These are phyloP conservation scores for Pleurotus sapidus DNA, from an alignment of 768 basidiomycete species.

Conservation along the genomic window DNA sequence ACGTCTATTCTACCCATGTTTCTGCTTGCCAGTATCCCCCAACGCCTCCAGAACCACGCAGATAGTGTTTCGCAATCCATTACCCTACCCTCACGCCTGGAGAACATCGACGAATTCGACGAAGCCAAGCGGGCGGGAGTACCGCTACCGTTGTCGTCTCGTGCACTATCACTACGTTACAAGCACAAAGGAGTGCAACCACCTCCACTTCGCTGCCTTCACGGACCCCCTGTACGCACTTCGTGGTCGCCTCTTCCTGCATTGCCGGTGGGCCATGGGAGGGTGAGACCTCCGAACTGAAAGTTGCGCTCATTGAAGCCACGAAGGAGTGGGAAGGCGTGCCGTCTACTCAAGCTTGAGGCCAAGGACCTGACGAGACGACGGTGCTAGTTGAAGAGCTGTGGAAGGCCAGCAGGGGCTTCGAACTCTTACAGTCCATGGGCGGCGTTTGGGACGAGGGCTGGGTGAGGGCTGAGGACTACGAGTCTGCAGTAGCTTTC, in stretches of 20 bases:
- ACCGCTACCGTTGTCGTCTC: constrained; percentile 24
- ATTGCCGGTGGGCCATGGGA: constrained; percentile 27
- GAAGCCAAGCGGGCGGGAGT: constrained; percentile 18
- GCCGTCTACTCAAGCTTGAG: constrained; percentile 28
- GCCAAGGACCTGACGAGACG: constrained; percentile 21
- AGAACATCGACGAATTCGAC: constrained; percentile 19
- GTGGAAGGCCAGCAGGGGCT: constrained; percentile 14
- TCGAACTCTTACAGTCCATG: constrained; percentile 13
- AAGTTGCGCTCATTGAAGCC: constrained; percentile 23
- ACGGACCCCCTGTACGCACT: constrained; percentile 17
- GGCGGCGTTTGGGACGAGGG: constrained; percentile 22
- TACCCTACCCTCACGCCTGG: constrained; percentile 20
- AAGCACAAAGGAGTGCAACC: constrained; percentile 25
- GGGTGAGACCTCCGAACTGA: constrained; percentile 29
- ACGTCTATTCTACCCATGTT: constrained; percentile 25
- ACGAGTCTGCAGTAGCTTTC: constrained; percentile 25
- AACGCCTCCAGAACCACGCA: constrained; percentile 22
- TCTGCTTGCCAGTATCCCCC: constrained; percentile 25
- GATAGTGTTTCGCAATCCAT: constrained; percentile 20
- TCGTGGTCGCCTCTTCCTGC: constrained; percentile 24
- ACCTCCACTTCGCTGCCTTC: constrained; percentile 20
- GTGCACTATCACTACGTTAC: constrained; percentile 26
- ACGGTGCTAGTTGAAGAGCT: constrained; percentile 20
- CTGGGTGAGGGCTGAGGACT: constrained; percentile 28
- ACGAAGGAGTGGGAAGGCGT: constrained; percentile 21